Conservation (phyloP, 2,329 filamentous ascomycete species). For the Zymoseptoria pseudotritici region DNA sequence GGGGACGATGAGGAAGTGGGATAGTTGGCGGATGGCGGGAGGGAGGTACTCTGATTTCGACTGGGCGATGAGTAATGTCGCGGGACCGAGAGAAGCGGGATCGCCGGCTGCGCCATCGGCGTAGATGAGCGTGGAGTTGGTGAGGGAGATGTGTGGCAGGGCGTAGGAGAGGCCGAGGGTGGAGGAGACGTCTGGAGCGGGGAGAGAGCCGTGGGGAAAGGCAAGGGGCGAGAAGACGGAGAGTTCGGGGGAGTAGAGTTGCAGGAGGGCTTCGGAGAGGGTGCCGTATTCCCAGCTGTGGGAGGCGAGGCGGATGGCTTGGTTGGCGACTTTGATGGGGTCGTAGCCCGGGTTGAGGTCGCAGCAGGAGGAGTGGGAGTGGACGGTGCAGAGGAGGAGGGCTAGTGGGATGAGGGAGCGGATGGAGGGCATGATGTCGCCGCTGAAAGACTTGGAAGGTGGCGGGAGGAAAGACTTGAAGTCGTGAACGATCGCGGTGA, state of each 20-base stretch:
- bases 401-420: too few relatives aligned
- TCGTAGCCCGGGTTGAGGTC: slow-evolving; percentile 8
- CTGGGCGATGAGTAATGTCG: slow-evolving; percentile 38
- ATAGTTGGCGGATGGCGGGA: slow-evolving; percentile 36
- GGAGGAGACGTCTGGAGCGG: slow-evolving; percentile 3
- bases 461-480: too few relatives aligned
- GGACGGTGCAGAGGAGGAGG: too few relatives aligned
- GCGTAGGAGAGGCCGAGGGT: slow-evolving; percentile 21
- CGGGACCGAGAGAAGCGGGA: slow-evolving; percentile 40
- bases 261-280: slow-evolving; percentile 35
- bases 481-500: too few relatives aligned
- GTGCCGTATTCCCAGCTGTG: slow-evolving; percentile 37
- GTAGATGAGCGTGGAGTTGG: slow-evolving; percentile 28
- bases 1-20: slow-evolving; percentile 36
- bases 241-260: slow-evolving; percentile 32
- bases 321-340: slow-evolving; percentile 4
- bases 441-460: too few relatives aligned
- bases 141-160: slow-evolving; percentile 29
- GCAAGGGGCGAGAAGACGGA: slow-evolving; percentile 33
- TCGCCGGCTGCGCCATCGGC: slow-evolving; percentile 36
- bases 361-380: slow-evolving; percentile 3
- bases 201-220: slow-evolving; percentile 29
- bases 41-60: slow-evolving; percentile 28
- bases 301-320: slow-evolving; percentile 10
- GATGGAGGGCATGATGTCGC: too few relatives aligned